A percentile compares a stretch with the other conserved stretches of the same genome.
phyloP scores from a whole-genome alignment of 2,329 filamentous ascomycete species.

The Raffaelea ambrosiae region DNA sequence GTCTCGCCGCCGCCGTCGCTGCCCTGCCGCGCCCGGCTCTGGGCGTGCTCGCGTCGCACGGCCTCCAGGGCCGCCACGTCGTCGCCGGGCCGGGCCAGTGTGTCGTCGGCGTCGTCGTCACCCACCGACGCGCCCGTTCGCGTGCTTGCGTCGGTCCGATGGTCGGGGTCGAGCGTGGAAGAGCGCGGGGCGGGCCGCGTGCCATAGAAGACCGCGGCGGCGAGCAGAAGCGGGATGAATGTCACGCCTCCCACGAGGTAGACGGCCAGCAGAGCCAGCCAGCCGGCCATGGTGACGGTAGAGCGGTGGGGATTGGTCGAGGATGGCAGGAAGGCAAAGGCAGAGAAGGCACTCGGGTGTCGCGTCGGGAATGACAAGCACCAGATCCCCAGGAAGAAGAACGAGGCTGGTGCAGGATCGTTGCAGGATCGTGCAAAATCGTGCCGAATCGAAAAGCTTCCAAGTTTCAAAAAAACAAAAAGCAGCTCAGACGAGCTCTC shows the following conservation, averaged over 20 bases:
- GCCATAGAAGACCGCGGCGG: conserved; percentile 43
- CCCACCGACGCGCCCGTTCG: conserved; percentile 24
- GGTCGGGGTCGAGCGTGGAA: conserved; percentile 21
- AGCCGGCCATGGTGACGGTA: conserved; percentile 35
- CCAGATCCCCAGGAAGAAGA: too few species aligned
- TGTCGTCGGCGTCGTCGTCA: conserved; percentile 10
- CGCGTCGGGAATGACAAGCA: too few species aligned
- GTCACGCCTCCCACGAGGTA: conserved; percentile 85
- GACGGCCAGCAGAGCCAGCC: conserved; percentile 55
- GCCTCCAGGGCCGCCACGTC: conserved; percentile 55
- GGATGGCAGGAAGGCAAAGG: too few species aligned
- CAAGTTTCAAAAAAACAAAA: background rate
- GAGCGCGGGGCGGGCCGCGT: conserved; percentile 63
- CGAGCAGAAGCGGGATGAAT: conserved; percentile 67
- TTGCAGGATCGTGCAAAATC: too few species aligned
- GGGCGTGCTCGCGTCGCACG: conserved; percentile 4
- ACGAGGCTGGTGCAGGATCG: too few species aligned
- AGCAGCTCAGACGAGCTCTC: background rate
- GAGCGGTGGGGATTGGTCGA: too few species aligned
- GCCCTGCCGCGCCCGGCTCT: conserved; percentile 25
- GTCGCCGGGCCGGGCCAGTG: conserved; percentile 50
- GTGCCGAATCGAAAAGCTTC: too few species aligned
- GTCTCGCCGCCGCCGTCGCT: background rate
- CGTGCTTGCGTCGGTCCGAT: background rate
- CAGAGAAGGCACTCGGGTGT: background rate